These are phyloP conservation scores for Tephrocybe rancida DNA, from an alignment of 768 basidiomycete genomes.

Conservation along the genomic window DNA sequence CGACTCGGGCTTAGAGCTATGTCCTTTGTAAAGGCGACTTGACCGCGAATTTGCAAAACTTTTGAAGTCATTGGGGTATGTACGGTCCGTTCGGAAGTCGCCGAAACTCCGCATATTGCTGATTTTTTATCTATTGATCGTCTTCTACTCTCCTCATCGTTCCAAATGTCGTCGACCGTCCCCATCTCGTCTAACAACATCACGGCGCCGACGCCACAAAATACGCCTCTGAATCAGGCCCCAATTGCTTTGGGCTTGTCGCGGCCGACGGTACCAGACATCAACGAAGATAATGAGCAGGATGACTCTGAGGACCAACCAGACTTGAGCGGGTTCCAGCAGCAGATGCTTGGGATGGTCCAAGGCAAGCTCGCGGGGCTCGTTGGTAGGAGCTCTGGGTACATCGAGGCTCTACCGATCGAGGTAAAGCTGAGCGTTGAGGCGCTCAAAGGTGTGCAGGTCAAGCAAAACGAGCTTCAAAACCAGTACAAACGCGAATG, in stretches of 20 bases:
- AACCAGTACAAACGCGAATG: slow-evolving; percentile 95
- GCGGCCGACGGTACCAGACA: slow-evolving; percentile 87
- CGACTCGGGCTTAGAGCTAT: no score
- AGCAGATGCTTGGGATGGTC: slow-evolving; percentile 82
- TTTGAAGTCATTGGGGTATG: not conserved
- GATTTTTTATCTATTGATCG: slow-evolving; percentile 22
- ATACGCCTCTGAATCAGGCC: slow-evolving; percentile 84
- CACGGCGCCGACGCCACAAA: slow-evolving; percentile 92
- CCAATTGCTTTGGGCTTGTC: slow-evolving; percentile 81
- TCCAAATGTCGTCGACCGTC: slow-evolving; percentile 68
- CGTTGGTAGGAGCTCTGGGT: slow-evolving; percentile 90
- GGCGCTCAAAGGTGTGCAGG: slow-evolving; percentile 92
- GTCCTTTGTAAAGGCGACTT: not conserved
- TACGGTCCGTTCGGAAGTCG: slow-evolving; percentile 3
- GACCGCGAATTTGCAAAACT: no score
- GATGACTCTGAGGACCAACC: slow-evolving; percentile 55
- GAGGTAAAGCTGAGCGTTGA: slow-evolving; percentile 85
- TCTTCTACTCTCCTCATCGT: slow-evolving; percentile 1
- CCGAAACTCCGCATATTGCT: slow-evolving; percentile 22
- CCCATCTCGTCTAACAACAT: slow-evolving; percentile 66
- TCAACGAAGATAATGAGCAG: slow-evolving; percentile 78
- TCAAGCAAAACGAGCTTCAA: slow-evolving; percentile 88
- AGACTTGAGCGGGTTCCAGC: slow-evolving; percentile 45
- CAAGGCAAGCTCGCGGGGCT: slow-evolving; percentile 86
- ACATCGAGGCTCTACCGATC: slow-evolving; percentile 85